A percentile compares a stretch with the other conserved stretches of the same genome.
Evolutionary conservation across 352 stramenopile species (phyloP).

Genomic region (Phytophthora vignae): DNA sequence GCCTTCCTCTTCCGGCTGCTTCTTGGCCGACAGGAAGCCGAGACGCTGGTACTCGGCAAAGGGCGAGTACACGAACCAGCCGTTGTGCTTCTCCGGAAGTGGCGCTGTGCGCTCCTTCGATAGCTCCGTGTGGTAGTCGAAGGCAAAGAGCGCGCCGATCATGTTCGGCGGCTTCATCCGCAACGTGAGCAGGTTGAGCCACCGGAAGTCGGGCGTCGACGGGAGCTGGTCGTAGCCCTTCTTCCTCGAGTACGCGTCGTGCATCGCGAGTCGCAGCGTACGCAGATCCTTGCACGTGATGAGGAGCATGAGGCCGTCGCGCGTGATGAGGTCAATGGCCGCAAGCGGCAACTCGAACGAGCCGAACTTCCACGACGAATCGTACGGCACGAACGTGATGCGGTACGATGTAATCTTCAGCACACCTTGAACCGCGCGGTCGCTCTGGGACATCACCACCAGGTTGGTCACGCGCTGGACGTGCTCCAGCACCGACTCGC

Average conservation of each 20-base stretch:
- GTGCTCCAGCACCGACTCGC: constrained; percentile 79
- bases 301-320: constrained; percentile 82
- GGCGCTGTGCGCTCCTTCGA: constrained; percentile 44
- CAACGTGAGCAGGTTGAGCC: constrained; percentile 80
- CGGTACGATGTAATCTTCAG: constrained; percentile 87
- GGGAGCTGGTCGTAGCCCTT: constrained; percentile 83
- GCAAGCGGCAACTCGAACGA: constrained; percentile 87
- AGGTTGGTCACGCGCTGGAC: constrained; percentile 89
- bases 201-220: constrained; percentile 78
- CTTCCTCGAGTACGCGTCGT: constrained; percentile 87
- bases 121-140: constrained; percentile 84
- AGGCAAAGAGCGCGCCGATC: constrained; percentile 79
- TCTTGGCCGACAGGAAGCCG: constrained; percentile 71
- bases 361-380: constrained; percentile 85
- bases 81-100: constrained; percentile 67
- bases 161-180: constrained; percentile 84
- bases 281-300: constrained; percentile 86
- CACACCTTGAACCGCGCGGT: constrained; percentile 86
- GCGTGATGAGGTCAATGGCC: constrained; percentile 79
- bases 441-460: constrained; percentile 84
- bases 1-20: constrained; percentile 36
- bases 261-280: constrained; percentile 84
- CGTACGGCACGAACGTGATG: constrained; percentile 86
- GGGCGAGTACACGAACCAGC: constrained; percentile 86
- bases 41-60: constrained; percentile 86